Conservation (phyloP, 306 rosid species). For the Canavalia ensiformis region DNA sequence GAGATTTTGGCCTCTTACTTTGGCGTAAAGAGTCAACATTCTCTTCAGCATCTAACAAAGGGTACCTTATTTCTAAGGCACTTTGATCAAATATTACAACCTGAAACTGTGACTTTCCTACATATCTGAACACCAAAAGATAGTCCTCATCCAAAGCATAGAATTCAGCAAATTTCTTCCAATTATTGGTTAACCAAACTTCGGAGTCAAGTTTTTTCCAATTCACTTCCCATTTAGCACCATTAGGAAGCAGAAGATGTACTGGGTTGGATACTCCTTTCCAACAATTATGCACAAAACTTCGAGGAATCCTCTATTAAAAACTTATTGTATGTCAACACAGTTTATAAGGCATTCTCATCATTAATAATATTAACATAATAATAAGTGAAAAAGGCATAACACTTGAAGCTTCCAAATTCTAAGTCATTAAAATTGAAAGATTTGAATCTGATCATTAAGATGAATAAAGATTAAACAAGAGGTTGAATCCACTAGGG, state of each 20-base stretch:
- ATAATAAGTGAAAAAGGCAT: too few relatives aligned
- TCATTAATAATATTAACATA: neutral
- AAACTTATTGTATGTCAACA: neutral
- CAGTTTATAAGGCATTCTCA: neutral
- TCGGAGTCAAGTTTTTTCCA: conserved; percentile 2
- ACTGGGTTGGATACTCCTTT: neutral
- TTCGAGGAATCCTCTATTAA: neutral
- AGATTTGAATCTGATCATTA: neutral
- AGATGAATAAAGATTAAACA: neutral
- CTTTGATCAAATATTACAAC: neutral
- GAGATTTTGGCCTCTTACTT: neutral
- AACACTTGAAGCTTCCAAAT: too few relatives aligned
- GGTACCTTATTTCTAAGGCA: conserved; percentile 10
- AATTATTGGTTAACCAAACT: neutral
- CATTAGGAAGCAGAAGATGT: conserved; percentile 23
- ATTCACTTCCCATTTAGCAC: neutral
- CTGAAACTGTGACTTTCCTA: neutral
- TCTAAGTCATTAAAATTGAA: too few relatives aligned
- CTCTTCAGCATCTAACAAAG: neutral
- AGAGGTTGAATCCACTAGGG: too few relatives aligned
- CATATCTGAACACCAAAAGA: conserved; percentile 9
- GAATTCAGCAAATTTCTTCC: conserved; percentile 14
- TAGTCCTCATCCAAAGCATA: neutral
- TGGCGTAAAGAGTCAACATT: neutral
- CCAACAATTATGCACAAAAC: conserved; percentile 31